phyloP scores from a whole-genome alignment of 805 yeast species.

The Wickerhamiella domercqiae region DNA sequence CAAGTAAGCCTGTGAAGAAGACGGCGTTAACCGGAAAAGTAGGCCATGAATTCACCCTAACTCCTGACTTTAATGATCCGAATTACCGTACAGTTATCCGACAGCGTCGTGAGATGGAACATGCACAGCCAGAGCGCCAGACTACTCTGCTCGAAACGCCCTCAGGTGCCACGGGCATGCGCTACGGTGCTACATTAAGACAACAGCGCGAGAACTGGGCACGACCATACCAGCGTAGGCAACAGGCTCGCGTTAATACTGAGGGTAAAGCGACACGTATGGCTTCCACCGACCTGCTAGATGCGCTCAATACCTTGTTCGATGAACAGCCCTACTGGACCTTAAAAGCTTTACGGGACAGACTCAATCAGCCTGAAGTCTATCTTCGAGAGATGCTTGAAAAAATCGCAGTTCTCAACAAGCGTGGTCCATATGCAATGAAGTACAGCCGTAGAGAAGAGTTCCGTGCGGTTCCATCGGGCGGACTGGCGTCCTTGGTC shows the following conservation, averaged over 20 bases:
- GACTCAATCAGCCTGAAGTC: constrained; percentile 85
- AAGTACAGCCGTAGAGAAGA: constrained; percentile 84
- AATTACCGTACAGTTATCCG: constrained; percentile 52
- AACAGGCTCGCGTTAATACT: constrained; percentile 26
- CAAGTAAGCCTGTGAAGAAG: constrained; percentile 30
- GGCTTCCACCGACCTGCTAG: constrained; percentile 84
- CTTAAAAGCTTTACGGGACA: constrained; percentile 80
- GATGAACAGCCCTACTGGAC: constrained; percentile 97
- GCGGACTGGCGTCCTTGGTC: background rate
- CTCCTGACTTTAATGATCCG: constrained; percentile 60
- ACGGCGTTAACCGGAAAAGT: constrained; percentile 77
- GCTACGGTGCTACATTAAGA: constrained; percentile 23
- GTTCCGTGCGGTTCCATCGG: constrained; percentile 28
- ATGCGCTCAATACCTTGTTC: constrained; percentile 71
- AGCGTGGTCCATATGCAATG: constrained; percentile 91
- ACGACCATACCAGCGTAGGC: constrained; percentile 19
- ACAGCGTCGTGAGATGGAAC: constrained; percentile 36
- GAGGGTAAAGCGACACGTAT: constrained; percentile 88
- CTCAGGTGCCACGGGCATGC: constrained; percentile 50
- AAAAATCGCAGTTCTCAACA: constrained; percentile 72
- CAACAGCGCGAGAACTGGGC: constrained; percentile 20
- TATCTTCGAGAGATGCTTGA: constrained; percentile 84
- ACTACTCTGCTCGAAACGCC: constrained; percentile 60
- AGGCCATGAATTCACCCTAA: constrained; percentile 80
- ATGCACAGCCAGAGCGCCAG: constrained; percentile 31